phyloP scores from a whole-genome alignment of 2,329 filamentous ascomycete genomes.

The Monosporascus sp. region DNA sequence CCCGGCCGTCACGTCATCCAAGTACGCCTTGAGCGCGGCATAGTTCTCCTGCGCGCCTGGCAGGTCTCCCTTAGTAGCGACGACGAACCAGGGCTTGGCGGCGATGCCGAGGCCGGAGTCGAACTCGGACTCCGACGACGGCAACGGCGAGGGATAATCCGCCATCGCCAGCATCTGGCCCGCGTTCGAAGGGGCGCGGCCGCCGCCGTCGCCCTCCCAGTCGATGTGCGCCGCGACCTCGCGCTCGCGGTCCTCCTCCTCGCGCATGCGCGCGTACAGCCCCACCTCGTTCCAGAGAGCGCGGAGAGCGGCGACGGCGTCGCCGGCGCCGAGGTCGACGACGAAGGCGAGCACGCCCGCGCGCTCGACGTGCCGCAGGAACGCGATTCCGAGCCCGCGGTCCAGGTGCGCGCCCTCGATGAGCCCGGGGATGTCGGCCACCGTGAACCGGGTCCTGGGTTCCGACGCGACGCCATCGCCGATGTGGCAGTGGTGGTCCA shows the following conservation, averaged over 20 bases:
- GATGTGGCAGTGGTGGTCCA: conserved; percentile 4
- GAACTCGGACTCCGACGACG: conserved; percentile 4
- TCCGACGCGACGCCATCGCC: conserved; percentile 13
- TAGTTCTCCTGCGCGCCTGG: conserved; percentile 77
- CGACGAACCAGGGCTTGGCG: conserved; percentile 94
- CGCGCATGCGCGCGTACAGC: conserved; percentile 74
- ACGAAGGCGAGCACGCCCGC: conserved; percentile 92
- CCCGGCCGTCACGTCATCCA: conserved; percentile 60
- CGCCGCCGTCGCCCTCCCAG: conserved; percentile 52
- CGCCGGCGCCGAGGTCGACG: conserved; percentile 73
- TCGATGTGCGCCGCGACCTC: conserved; percentile 53
- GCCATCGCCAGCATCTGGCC: conserved; percentile 24
- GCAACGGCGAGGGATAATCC: conserved; percentile 9
- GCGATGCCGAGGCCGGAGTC: conserved; percentile 64
- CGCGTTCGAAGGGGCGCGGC: conserved; percentile 6
- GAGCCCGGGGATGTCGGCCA: conserved; percentile 92
- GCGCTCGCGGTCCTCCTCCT: conserved; percentile 65
- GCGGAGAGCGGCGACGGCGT: conserved; percentile 74
- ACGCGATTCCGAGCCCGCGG: conserved; percentile 83
- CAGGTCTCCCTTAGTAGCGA: conserved; percentile 88
- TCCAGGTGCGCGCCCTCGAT: conserved; percentile 92
- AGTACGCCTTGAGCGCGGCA: conserved; percentile 60
- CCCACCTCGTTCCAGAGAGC: conserved; percentile 87
- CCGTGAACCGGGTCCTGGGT: conserved; percentile 74
- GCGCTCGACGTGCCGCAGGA: conserved; percentile 89